These are phyloP conservation scores for Pseudogymnoascus sp. DNA, from an alignment of 2,329 filamentous ascomycete genomes.

Conservation along the genomic window DNA sequence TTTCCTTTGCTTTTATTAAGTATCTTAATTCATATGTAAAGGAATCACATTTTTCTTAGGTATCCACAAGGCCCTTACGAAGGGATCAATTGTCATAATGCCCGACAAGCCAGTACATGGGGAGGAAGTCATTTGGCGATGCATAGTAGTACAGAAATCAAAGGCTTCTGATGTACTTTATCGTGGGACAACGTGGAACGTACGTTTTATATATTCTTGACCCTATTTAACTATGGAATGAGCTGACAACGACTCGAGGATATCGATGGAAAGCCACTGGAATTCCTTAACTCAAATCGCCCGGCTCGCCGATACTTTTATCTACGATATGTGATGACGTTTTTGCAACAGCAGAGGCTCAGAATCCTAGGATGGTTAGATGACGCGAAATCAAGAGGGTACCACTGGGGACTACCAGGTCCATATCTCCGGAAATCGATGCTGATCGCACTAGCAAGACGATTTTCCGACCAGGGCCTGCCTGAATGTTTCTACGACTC, in stretches of 20 bases:
- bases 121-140: conserved; percentile 11
- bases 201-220: conserved; percentile 7
- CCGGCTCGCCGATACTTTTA: conserved; percentile 13
- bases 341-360: conserved; percentile 9
- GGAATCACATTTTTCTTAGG: conserved; percentile 9
- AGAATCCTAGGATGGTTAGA: conserved; percentile 9
- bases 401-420: conserved; percentile 11
- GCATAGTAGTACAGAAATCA: conserved; percentile 9
- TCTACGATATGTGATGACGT: conserved; percentile 11
- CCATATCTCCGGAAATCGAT: conserved; percentile 13
- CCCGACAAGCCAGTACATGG: conserved; percentile 10
- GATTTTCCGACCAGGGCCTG: conserved; percentile 8
- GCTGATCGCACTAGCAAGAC: conserved; percentile 10
- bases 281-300: conserved; percentile 12
- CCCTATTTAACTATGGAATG: not conserved
- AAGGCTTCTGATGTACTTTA: not conserved
- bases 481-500: conserved; percentile 11
- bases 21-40: conserved; percentile 10
- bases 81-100: conserved; percentile 10
- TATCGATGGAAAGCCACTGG: conserved; percentile 10
- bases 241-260: conserved; percentile 11
- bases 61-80: conserved; percentile 4
- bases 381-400: not conserved
- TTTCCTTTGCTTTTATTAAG: conserved; percentile 2
- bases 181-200: not conserved